Evolutionary conservation across 2,329 filamentous ascomycete species (phyloP).

Genomic region (Waltergamsia citrina): DNA sequence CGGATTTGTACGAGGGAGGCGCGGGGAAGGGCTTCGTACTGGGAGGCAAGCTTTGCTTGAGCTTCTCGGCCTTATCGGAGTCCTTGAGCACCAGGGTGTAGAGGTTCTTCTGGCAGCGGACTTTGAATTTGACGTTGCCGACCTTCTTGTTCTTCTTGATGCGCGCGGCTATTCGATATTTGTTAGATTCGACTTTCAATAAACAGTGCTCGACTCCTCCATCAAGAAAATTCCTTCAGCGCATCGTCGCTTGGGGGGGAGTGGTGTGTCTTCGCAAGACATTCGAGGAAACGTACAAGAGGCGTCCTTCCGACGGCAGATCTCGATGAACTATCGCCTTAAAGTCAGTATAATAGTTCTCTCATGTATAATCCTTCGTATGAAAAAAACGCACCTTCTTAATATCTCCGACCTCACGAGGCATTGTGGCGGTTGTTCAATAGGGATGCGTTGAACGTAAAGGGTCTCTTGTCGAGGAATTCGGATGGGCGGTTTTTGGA

Average conservation of each 20-base stretch:
- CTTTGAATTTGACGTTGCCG: constrained; percentile 99
- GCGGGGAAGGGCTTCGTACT: constrained; percentile 53
- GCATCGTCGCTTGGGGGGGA: too few relatives aligned
- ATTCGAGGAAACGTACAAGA: constrained; percentile 92
- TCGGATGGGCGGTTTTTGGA: constrained; percentile 3
- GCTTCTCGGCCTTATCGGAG: constrained; percentile 98
- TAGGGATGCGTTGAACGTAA: constrained; percentile 6
- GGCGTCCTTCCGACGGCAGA: constrained; percentile 99
- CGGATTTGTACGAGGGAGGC: constrained; percentile 1
- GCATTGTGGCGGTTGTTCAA: constrained; percentile 68
- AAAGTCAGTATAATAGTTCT: too few relatives aligned
- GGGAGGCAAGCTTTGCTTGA: constrained; percentile 97
- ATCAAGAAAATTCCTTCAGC: too few relatives aligned
- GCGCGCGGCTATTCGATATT: constrained; percentile 74
- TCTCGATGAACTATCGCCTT: constrained; percentile 95
- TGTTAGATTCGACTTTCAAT: too few relatives aligned
- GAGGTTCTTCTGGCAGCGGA: constrained; percentile 91
- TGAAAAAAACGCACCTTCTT: constrained; percentile 60
- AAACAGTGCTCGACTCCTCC: too few relatives aligned
- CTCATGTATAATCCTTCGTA: too few relatives aligned
- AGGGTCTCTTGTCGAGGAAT: constrained; percentile 12
- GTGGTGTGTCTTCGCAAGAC: too few relatives aligned
- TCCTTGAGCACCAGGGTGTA: constrained; percentile 99
- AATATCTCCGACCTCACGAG: constrained; percentile 96
- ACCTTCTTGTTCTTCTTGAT: constrained; percentile 93